A percentile compares a stretch with the other conserved stretches of the same genome.
Conservation (phyloP, 2,329 filamentous ascomycete genomes). For the Aspergillus vadensis region DNA sequence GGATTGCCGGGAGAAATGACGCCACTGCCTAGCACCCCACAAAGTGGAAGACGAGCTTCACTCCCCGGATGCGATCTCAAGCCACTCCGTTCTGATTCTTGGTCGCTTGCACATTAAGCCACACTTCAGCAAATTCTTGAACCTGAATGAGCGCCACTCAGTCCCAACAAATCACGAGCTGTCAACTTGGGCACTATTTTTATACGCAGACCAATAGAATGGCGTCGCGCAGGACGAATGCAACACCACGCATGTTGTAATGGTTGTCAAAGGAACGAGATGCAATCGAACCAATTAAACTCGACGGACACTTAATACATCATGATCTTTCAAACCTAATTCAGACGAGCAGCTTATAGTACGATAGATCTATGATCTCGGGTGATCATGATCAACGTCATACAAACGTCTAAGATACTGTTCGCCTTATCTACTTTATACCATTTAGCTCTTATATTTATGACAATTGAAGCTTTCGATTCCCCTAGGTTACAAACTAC, state of each 20-base stretch:
- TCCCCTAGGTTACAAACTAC: too few species aligned
- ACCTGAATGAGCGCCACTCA: not conserved
- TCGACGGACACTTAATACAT: not conserved
- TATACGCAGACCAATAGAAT: not conserved
- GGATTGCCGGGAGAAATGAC: constrained; percentile 5
- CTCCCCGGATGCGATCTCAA: not conserved
- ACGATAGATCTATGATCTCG: not conserved
- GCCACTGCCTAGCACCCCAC: constrained; percentile 12
- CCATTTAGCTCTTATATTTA: too few species aligned
- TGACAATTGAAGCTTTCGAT: too few species aligned
- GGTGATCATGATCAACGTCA: not conserved
- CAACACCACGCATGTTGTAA: not conserved
- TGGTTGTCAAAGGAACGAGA: not conserved
- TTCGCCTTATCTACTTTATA: not conserved
- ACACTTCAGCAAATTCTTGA: not conserved
- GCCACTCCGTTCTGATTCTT: not conserved
- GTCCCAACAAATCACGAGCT: not conserved
- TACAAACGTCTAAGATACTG: not conserved
- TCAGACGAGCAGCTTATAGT: not conserved
- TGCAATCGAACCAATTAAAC: not conserved
- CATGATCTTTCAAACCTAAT: not conserved
- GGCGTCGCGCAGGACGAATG: not conserved
- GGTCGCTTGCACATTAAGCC: not conserved
- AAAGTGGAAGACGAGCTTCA: not conserved
- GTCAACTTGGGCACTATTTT: not conserved